These are phyloP conservation scores for Picochlorum costavermella DNA, from an alignment of 139 green algal genomes.

Conservation along the genomic window DNA sequence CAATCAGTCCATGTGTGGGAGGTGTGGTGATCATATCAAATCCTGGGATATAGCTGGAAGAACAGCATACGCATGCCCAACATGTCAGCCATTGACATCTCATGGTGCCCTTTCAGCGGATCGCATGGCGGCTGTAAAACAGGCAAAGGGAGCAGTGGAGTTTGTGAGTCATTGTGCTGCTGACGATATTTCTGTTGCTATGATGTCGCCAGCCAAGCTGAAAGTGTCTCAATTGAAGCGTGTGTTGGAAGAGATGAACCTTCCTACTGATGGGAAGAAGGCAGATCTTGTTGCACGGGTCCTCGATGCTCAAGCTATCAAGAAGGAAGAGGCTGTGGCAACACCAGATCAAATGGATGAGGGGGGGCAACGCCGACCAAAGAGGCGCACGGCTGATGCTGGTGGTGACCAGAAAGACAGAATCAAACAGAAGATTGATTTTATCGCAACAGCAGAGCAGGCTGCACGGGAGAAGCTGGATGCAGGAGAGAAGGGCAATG, in stretches of 20 bases:
- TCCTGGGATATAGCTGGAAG: conserved; percentile 69
- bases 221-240: conserved; percentile 28
- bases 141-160: conserved; percentile 14
- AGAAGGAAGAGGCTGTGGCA: neutral
- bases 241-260: conserved; percentile 4
- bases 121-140: conserved; percentile 26
- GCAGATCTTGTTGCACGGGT: conserved; percentile 22
- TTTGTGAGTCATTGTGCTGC: conserved; percentile 69
- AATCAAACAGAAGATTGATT: neutral
- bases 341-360: neutral
- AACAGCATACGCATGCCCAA: conserved; percentile 64
- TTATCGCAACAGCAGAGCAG: conserved; percentile 23
- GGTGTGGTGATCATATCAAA: conserved; percentile 45
- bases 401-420: no score
- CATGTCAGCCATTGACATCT: conserved; percentile 48
- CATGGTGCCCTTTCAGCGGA: conserved; percentile 6
- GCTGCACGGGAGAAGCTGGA: conserved; percentile 59
- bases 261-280: conserved; percentile 13
- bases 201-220: conserved; percentile 18
- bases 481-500: conserved; percentile 57
- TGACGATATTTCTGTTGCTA: conserved; percentile 29
- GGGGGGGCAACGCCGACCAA: neutral
- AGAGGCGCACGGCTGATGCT: neutral
- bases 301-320: neutral
- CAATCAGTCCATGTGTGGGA: conserved; percentile 66